Conservation (phyloP, 1,284 basidiomycete genomes). For the Mixia osmundae region DNA sequence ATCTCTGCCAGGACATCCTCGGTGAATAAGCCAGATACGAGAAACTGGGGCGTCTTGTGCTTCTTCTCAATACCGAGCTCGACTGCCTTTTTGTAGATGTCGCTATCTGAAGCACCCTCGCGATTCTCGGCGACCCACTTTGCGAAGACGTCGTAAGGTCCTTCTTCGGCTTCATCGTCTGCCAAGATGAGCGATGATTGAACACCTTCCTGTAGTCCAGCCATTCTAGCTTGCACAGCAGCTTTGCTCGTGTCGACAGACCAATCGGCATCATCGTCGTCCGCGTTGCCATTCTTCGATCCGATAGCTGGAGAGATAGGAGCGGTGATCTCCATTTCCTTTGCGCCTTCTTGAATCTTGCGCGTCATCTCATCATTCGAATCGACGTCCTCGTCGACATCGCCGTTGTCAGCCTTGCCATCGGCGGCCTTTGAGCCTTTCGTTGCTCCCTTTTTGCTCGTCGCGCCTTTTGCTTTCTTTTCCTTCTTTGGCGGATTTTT, state of each 20-base stretch:
- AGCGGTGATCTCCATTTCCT: slow-evolving; percentile 19
- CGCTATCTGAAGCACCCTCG: slow-evolving; percentile 31
- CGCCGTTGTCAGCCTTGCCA: slow-evolving; percentile 10
- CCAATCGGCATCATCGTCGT: slow-evolving; percentile 45
- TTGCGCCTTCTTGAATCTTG: slow-evolving; percentile 30
- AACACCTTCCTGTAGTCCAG: slow-evolving; percentile 45
- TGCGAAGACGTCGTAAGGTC: slow-evolving; percentile 63
- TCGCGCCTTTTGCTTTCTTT: slow-evolving; percentile 25
- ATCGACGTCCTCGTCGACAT: slow-evolving; percentile 18
- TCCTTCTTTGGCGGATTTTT: slow-evolving; percentile 69
- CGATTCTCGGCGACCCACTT: slow-evolving; percentile 64
- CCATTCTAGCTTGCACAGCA: slow-evolving; percentile 65
- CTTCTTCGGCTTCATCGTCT: slow-evolving; percentile 48
- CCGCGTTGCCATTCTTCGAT: slow-evolving; percentile 19
- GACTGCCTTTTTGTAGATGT: slow-evolving; percentile 70
- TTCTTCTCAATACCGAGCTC: slow-evolving; percentile 87
- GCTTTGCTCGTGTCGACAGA: slow-evolving; percentile 75
- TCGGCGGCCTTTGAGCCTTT: slow-evolving; percentile 19
- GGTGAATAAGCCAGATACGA: slow-evolving; percentile 72
- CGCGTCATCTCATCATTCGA: slow-evolving; percentile 26
- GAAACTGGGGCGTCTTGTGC: slow-evolving; percentile 67
- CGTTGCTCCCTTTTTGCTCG: slow-evolving; percentile 44
- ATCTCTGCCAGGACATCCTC: slow-evolving; percentile 52
- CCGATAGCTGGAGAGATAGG: slow-evolving; percentile 23
- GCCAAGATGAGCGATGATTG: slow-evolving; percentile 29